Base-by-base conservation (phyloP, 1,139 yeast genomes). In the Pneumocystis canis region DNA sequence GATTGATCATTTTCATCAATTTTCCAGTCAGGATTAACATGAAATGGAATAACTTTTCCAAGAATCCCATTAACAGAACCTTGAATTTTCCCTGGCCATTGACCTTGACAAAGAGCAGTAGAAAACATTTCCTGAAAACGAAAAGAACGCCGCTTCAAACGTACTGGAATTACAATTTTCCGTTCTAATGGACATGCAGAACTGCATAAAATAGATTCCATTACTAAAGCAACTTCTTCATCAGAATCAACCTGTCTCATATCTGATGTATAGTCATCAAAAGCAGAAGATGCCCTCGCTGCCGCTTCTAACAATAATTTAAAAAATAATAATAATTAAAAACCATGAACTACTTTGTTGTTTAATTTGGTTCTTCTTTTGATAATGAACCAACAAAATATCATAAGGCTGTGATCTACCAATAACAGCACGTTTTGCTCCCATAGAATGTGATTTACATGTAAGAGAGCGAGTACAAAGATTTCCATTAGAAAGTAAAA, bases 391-490 rank as follows among this genome's bases (percentile, higher is more conserved):
- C 65, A 92, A 77, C 63, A 92, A 77, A 32, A 84, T 84, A 74
- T 92, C 98, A 73, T 89, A 92, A 0, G 97, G 90, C 7, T 94
- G 90, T 62, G 95, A 84, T 69, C 98, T 80, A 5, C 98, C 98
- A 37, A 83, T 83, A 31, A 92, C 98, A 0, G 96, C 92, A 69
- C 98, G 81, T 71, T 92, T 92, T 31, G 97, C 96, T 33, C 97
- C 97, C 97, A 92, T 90, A 0, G 97, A 88, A 74, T 92, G 98
- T 0, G 97, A 89, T 72, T 92, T 92, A 79, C 98, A 92, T 0
- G 98, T 92, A 66, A 92, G 78, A 0, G 97, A 89, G 63, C 98
- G 80, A 5, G 97, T 96, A 78, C 98, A 92, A 70, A 84, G 84
- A 0, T 95, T 95, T 11, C 97, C 97, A 66, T 85, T 85, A 0